Base-by-base conservation (phyloP, 129 eudicot species). In the Dittrichia graveolens region DNA sequence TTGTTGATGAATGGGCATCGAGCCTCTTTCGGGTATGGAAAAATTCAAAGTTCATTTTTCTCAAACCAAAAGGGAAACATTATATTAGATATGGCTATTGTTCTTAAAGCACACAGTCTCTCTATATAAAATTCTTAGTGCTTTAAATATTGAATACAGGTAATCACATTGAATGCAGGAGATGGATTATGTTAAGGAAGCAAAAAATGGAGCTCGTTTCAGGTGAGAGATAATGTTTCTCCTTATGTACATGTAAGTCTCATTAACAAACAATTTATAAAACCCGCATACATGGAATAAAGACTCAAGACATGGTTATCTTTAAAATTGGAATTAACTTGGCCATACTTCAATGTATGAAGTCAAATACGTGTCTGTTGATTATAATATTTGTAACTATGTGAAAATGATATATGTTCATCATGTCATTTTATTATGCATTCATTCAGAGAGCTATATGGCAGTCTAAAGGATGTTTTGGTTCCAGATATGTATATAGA, bases 121-220 rank as follows among this genome's bases (percentile, higher is more conserved):
- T 61, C 69, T 63, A 3, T 37, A 53, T 69, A 78, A 80, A 80
- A 60, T 85, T 81, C 96, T 89, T 89, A 89, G 96, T 75, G 87
- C 90, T 87, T 82, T 76, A 75, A 24, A 84, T 83, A 94, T 90
- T 94, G 98, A 94, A 94, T 94, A 93, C 98, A 94, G 97, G 98
- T 88, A 77, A 86, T 94, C 92, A 85, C 84, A 84, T 94, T 94
- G 75, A 90, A 90, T 94, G 99, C 99, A 95, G 99, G 99, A 95
- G 99, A 95, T 95, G 99, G 94, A 95, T 87, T 95, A 95, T 79
- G 82, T 79, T 75, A 88, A 61, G 40, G 99, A 95, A 86, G 99
- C 97, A 67, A 73, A 83, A 48, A 95, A 95, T 76, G 99, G 97
- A 75, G 62, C 86, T 42, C 86, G 75, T 73, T 95, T 95, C 85